Conservation (phyloP, 257 asterid genomes). For the Paraleonurus japonicus region DNA sequence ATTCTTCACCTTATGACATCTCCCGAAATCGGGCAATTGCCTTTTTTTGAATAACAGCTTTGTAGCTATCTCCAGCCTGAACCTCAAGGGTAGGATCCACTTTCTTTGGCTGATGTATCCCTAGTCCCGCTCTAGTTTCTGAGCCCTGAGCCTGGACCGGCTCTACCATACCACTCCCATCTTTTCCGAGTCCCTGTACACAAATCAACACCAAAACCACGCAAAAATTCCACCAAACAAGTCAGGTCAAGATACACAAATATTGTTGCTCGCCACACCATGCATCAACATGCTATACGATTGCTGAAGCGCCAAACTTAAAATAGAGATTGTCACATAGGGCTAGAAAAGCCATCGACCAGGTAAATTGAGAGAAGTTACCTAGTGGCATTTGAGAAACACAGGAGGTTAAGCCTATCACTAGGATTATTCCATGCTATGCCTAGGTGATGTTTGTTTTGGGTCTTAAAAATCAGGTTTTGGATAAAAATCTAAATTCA, state of each 20-base stretch:
- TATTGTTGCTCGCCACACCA: conserved; percentile 36
- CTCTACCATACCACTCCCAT: conserved; percentile 95
- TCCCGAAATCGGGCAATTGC: conserved; percentile 97
- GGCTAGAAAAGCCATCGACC: too few relatives aligned
- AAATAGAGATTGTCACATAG: not conserved
- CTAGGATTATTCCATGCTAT: not conserved
- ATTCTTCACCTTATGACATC: conserved; percentile 59
- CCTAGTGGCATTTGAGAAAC: not conserved
- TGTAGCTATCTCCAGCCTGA: conserved; percentile 96
- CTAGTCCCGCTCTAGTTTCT: conserved; percentile 86
- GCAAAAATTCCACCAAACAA: conserved; percentile 33
- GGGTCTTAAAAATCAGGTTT: too few relatives aligned
- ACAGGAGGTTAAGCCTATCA: not conserved
- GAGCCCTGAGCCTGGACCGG: conserved; percentile 81
- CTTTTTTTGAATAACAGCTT: conserved; percentile 92
- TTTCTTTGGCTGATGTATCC: conserved; percentile 81
- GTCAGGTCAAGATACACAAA: conserved; percentile 38
- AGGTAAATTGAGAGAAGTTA: too few relatives aligned
- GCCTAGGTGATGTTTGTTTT: too few relatives aligned
- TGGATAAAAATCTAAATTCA: too few relatives aligned
- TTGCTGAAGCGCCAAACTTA: conserved; percentile 26
- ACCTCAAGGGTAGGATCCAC: conserved; percentile 82
- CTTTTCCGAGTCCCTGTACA: conserved; percentile 86
- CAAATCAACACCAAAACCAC: conserved; percentile 38
- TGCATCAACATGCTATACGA: conserved; percentile 14